A percentile compares a stretch with the other conserved stretches of the same genome.
Evolutionary conservation across 495 filamentous ascomycete species (phyloP).

Genomic region (Penicillium maclennaniae): DNA sequence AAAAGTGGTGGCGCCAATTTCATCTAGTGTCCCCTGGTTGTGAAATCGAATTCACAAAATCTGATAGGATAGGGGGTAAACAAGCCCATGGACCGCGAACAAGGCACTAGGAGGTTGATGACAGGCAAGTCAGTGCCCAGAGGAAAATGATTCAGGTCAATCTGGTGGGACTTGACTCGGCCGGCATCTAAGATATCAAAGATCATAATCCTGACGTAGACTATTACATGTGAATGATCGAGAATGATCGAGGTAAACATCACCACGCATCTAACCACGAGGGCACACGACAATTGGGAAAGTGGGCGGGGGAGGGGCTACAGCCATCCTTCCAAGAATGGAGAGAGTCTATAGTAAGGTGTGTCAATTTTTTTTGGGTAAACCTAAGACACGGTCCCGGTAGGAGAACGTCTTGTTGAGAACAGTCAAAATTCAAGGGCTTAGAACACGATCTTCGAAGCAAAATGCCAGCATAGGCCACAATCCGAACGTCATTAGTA

Average conservation of each 20-base stretch:
- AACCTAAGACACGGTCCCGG: constrained; percentile 10
- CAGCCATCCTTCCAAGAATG: not conserved
- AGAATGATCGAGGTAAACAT: constrained; percentile 15
- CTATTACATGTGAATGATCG: constrained; percentile 23
- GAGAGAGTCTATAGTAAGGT: constrained; percentile 1
- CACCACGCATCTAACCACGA: not conserved
- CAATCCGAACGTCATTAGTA: constrained; percentile 45
- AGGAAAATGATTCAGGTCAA: not conserved
- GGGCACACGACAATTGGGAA: not conserved
- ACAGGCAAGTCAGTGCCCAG: constrained; percentile 2
- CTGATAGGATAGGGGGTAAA: constrained; percentile 4
- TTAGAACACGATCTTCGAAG: constrained; percentile 24
- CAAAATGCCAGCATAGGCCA: constrained; percentile 15
- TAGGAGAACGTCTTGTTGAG: constrained; percentile 2
- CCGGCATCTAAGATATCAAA: not conserved
- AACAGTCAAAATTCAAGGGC: constrained; percentile 18
- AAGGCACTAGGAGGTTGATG: constrained; percentile 21
- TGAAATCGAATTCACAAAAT: not conserved
- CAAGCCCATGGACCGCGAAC: constrained; percentile 10
- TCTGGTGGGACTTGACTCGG: not conserved
- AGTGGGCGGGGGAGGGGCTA: not conserved
- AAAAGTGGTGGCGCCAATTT: constrained; percentile 15
- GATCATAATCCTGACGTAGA: constrained; percentile 26
- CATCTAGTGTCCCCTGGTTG: constrained; percentile 17
- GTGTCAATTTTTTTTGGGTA: constrained; percentile 19